These are phyloP conservation scores for Trichoderma harzianum DNA, from an alignment of 2,329 filamentous ascomycete species.

Conservation along the genomic window DNA sequence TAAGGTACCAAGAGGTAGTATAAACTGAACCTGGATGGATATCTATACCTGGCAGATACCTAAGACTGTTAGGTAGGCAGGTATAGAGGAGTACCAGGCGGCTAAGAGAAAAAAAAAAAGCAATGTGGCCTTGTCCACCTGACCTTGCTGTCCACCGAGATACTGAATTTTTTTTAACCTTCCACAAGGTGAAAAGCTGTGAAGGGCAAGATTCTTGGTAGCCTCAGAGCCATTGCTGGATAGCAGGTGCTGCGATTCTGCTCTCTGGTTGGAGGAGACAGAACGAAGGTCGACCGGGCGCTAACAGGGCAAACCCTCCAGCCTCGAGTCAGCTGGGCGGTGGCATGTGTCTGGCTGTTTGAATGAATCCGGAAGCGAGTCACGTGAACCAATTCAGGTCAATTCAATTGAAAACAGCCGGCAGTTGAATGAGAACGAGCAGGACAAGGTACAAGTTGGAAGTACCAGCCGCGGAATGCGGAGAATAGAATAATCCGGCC, in stretches of 20 bases:
- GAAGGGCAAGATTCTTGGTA: neutral
- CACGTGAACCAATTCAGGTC: neutral
- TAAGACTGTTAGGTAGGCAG: neutral
- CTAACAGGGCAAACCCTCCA: neutral
- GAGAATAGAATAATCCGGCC: neutral
- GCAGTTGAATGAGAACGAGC: neutral
- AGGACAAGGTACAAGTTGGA: neutral
- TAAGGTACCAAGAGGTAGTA: neutral
- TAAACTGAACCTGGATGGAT: neutral
- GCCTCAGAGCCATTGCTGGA: neutral
- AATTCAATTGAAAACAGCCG: neutral
- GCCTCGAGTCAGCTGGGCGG: constrained; percentile 4
- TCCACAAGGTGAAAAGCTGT: neutral
- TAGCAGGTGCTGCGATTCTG: constrained; percentile 5
- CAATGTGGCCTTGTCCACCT: constrained; percentile 1
- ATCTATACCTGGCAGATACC: neutral
- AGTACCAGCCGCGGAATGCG: neutral
- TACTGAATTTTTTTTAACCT: neutral
- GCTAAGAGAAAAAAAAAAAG: neutral
- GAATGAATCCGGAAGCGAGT: neutral
- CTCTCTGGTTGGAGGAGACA: constrained; percentile 11
- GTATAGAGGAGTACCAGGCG: neutral
- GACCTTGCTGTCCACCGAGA: neutral
- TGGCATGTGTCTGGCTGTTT: neutral
- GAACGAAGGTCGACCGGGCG: neutral